These are phyloP conservation scores for Colletotrichum spaethianum DNA, from an alignment of 2,329 filamentous ascomycete species.

Conservation along the genomic window DNA sequence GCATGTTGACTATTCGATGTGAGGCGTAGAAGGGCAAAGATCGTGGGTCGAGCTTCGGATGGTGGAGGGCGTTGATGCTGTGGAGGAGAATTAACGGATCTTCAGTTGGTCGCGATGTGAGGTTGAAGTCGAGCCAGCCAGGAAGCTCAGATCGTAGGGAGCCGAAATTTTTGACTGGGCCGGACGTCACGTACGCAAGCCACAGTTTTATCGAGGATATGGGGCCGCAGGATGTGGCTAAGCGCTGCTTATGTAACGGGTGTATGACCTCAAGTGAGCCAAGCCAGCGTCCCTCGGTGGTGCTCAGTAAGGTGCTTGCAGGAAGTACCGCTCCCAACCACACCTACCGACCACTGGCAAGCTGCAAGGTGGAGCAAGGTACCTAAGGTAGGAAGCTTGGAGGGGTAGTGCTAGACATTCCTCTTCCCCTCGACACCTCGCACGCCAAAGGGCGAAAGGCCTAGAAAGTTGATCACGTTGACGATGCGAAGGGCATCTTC, in stretches of 20 bases:
- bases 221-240: slow-evolving; percentile 1
- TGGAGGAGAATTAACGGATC: slow-evolving; percentile 12
- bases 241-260: neutral
- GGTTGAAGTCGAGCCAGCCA: neutral
- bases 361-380: neutral
- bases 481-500: slow-evolving; percentile 36
- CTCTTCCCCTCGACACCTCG: neutral
- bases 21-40: slow-evolving; percentile 9
- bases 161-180: slow-evolving; percentile 33
- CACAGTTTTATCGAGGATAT: neutral
- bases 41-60: neutral
- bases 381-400: neutral
- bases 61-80: neutral
- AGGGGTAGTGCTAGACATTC: neutral
- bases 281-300: neutral
- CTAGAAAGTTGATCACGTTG: neutral
- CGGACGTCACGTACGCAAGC: slow-evolving; percentile 15
- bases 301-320: neutral
- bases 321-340: neutral
- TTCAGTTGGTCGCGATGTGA: slow-evolving; percentile 15
- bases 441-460: neutral
- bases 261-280: neutral
- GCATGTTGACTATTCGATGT: slow-evolving; percentile 63
- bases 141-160: neutral
- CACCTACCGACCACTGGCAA: neutral